These are phyloP conservation scores for Xylaria polymorpha DNA, from an alignment of 2,329 filamentous ascomycete genomes.

Conservation along the genomic window DNA sequence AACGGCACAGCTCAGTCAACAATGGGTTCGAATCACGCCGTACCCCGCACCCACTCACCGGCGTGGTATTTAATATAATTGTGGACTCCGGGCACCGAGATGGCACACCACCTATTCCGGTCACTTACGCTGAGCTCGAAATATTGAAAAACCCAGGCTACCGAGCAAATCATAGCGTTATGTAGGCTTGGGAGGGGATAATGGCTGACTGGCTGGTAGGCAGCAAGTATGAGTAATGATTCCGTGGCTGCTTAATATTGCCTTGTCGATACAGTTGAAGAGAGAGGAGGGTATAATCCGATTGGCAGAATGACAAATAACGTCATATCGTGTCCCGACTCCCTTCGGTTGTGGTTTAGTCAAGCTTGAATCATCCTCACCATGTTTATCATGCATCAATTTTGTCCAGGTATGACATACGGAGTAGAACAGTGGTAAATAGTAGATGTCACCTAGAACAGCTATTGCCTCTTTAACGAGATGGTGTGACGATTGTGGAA, in stretches of 20 bases:
- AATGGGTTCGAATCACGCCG: slow-evolving; percentile 1
- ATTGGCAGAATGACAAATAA: background rate
- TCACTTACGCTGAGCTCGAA: background rate
- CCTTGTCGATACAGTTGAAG: background rate
- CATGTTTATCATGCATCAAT: background rate
- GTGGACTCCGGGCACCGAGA: background rate
- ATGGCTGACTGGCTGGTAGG: background rate
- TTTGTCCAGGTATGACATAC: background rate
- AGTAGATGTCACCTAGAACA: background rate
- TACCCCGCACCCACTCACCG: slow-evolving; percentile 6
- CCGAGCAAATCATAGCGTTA: background rate
- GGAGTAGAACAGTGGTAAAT: background rate
- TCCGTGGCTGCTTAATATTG: background rate
- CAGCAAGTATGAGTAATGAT: background rate
- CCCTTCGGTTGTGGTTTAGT: background rate
- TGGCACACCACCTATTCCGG: background rate
- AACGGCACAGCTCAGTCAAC: background rate
- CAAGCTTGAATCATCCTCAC: background rate
- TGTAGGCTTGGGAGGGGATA: background rate
- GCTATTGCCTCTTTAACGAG: background rate
- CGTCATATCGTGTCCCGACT: background rate
- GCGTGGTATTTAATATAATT: slow-evolving; percentile 1
- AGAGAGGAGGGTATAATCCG: background rate
- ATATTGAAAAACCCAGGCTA: background rate
- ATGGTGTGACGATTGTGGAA: background rate